A percentile compares a stretch with the other conserved stretches of the same genome.
phyloP scores from a whole-genome alignment of 352 stramenopile species.

The Globisporangium canariense region DNA sequence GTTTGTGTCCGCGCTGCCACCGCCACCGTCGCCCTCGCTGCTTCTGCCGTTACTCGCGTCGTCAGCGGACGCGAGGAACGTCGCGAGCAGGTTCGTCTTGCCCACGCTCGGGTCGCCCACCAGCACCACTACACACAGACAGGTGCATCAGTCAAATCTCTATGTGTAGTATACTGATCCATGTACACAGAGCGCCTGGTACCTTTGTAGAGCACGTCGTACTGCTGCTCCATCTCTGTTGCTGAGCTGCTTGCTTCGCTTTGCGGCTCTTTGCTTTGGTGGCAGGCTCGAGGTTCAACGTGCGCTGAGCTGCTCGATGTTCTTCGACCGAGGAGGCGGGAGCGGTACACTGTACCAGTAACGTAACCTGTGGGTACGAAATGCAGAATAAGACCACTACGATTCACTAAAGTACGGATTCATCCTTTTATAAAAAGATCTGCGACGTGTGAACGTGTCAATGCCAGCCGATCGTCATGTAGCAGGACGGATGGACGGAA shows the following conservation, averaged over 20 bases:
- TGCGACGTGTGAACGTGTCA: slow-evolving; percentile 7
- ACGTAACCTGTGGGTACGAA: not conserved
- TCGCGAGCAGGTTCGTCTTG: slow-evolving; percentile 88
- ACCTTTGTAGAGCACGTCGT: slow-evolving; percentile 84
- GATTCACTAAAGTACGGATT: not conserved
- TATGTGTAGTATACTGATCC: not conserved
- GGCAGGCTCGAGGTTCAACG: slow-evolving; percentile 14
- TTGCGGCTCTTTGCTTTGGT: not conserved
- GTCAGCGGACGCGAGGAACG: slow-evolving; percentile 58
- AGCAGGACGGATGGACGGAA: no score
- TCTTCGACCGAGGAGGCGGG: not conserved
- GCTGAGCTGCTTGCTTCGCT: not conserved
- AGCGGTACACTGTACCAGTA: not conserved
- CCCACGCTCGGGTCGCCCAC: slow-evolving; percentile 84
- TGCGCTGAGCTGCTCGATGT: not conserved
- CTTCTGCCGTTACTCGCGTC: slow-evolving; percentile 9
- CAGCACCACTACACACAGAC: slow-evolving; percentile 47
- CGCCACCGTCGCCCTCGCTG: not conserved
- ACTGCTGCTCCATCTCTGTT: slow-evolving; percentile 49
- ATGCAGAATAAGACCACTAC: not conserved
- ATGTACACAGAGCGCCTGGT: slow-evolving; percentile 25
- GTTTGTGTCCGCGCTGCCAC: not conserved
- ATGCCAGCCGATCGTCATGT: not conserved
- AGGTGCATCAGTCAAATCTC: not conserved
- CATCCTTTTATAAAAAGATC: not conserved